Evolutionary conservation across 768 basidiomycete genomes (phyloP), one percentile per base, ranked within the genome.

Genomic region (Mycena amicta): DNA sequence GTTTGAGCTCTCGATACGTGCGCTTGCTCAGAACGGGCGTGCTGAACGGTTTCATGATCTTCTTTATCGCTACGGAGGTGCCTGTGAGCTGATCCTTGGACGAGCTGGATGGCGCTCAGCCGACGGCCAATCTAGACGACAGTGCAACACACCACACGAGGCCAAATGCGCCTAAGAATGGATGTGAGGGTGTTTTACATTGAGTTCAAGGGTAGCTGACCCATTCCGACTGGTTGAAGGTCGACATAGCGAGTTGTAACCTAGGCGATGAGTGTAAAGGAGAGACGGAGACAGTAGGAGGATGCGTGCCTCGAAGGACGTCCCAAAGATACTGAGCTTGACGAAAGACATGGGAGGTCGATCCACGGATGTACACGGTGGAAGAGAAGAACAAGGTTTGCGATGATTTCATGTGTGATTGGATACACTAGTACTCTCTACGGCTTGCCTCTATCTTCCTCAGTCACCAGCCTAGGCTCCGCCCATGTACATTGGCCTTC

Each of bases 31-130:
- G 82, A n/a, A 99, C 97, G 20, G 97, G 95, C 5, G 97, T 98
- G 71, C 90, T 92, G 79, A 99, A 99, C 5, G 97, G 97, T 75
- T 99, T 99, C 96, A 98, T 98, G 80, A 98, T 99, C 87, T 98
- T 98, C 86, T 99, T 99, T 80, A 99, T 95, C 69, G 97, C 97
- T 56, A 96, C 95, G 18, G 93, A 91, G 46, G 93, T 85, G 40
- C 87, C 90, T 8, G 94, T 96, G 54, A 98, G 85, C 74, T 98
- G 95, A 73, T 96, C 92, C 74, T 95, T 95, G 30, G 93, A 90
- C 18, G 94, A 95, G 68, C 95, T 96, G 66, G 23, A 39, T 52
- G 53, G 37, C 43, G 26, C 60, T 53, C 43, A 41, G 54, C 11
- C 55, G 51, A 43, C 13, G 30, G 4, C 51, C 55, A 29, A 55